Evolutionary conservation across 2,329 filamentous ascomycete species (phyloP), one percentile per base, ranked within the genome.

Genomic region (Trichoderma brevicompactum): DNA sequence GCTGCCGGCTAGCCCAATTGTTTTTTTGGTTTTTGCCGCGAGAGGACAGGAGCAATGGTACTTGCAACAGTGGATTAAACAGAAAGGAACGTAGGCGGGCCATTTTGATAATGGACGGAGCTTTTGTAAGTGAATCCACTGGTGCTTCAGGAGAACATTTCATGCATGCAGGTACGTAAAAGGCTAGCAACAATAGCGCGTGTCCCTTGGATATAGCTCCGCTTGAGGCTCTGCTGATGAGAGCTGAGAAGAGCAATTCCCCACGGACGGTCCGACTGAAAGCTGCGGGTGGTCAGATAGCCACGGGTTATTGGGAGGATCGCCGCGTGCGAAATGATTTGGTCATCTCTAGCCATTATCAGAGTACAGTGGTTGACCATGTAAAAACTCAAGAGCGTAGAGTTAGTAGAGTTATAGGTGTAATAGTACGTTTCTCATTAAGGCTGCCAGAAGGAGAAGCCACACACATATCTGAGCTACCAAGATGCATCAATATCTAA

Each of bases 371-470:
- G 23, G 23, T 28, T 28, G 23, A 3, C 2, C 5, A 28, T 28
- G 23, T 28, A 28, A 28, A 28, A 38, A 38, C 2, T 38, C 10
- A 38, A 38, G 36, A 10, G 36, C 7, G 7, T 8, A 49, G 41
- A 41, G 17, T 0, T 40, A 6, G 7, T 8, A 49, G 41, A 41
- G 17, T 0, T 40, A 6, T 43, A 4, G n/a, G 23, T 60, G 44
- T 48, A 40, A 32, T 50, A 44, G 38, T 63, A 63, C 60, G 54
- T 63, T 54, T 63, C 60, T 63, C 60, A 63, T 63, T 12, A 63
- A 36, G 17, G n/a, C 41, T 34, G 28, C 36, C 49, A 8, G 49
- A 36, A 8, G 56, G 38, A 8, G 40, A 23, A 13, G 38, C 53
- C 23, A 41, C 38, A 17, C 46, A 8, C 46, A 44, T 52, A 52